Evolutionary conservation across 306 rosid genomes (phyloP), one percentile per base, ranked within the genome.

Genomic region (Herpetospermum pedunculosum): DNA sequence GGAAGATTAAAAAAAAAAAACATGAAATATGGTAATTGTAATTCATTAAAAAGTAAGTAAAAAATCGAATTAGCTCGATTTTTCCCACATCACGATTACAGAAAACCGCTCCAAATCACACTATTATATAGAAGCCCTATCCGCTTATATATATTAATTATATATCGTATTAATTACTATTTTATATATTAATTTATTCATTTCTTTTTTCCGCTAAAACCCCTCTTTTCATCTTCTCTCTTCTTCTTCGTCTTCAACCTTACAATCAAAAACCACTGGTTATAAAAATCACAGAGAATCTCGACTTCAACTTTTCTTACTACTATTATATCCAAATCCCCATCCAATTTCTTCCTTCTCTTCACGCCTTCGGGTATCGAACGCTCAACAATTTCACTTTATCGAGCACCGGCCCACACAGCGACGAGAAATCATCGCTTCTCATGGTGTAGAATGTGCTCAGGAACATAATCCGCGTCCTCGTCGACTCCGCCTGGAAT

Each of bases 351-450:
- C 72, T 2, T 16, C 69, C 0, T 21, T 4, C 29, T 23, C 34
- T 4, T 79, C 82, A 69, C 9, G 32, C 37, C 69, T 43, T 53
- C 2, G 90, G 87, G 15, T 84, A 86, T 53, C 95, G 85, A 6
- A 89, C 70, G 76, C 97, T 89, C 15, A 94, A 32, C 76, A 94
- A 48, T 81, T 75, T 85, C n/a, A 89, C 95, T 75, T 94, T 93
- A 72, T 94, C 99, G 71, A 94, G 79, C 12, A 94, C 99, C 29
- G 99, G 99, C 3, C 99, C 99, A 75, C 99, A 94, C 2, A 94
- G 85, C 1, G 99, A 94, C 68, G 99, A 94, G 48, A 85, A 84
- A 77, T 94, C 99, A 41, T 94, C 97, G 68, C 92, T 94, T 80
- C 99, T 81, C 97, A 88, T 94, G 19, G 87, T 81, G 85, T 94